Base-by-base conservation (phyloP, 805 yeast species). In the Metschnikowia proteae region DNA sequence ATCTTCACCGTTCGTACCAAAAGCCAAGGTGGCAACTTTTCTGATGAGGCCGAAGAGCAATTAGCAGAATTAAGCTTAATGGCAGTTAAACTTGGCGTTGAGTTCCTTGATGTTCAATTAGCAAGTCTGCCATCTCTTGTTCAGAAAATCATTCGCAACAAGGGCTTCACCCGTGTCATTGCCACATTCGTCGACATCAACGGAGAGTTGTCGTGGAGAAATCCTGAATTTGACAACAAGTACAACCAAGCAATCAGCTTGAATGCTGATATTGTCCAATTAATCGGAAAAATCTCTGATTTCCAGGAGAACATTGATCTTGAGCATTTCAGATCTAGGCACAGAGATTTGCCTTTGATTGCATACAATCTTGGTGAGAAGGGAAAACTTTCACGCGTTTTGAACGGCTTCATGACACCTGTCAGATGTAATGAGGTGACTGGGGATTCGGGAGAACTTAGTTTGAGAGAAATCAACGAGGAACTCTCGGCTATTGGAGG, bases 11-110 rank as follows among this genome's bases (percentile, higher is more conserved):
- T 90, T 3, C 80, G 96, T 63, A 86, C 96, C 0, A 61, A 70
- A 55, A 70, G 82, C 3, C 96, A 90, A 68, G 97, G 97, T 43
- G 97, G 97, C 25, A 64, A 71, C 38, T 87, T 88, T 68, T 86
- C 86, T 1, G 88, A 86, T 60, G 70, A 70, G 6, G 81, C 79
- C 10, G 58, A 60, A 27, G 75, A 65, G 4, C 59, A 67, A 22
- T 76, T 88, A 49, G 76, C 73, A 51, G 62, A 67, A 11, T 75
- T 90, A 49, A 73, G 80, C 45, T 59, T 65, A 33, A 68, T 85
- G 48, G 97, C 90, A 2, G 74, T 86, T 63, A 85, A 81, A 63
- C 68, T 85, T 51, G 96, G 96, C 44, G 82, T 89, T 51, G 92
- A 84, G 52, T 90, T 73, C 60, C 78, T 91, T 57, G 96, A 91